Percentiles rank a stretch among this genome's conserved stretches.
Conservation (phyloP, 1,284 basidiomycete genomes). For the Cystobasidium pallidum region DNA sequence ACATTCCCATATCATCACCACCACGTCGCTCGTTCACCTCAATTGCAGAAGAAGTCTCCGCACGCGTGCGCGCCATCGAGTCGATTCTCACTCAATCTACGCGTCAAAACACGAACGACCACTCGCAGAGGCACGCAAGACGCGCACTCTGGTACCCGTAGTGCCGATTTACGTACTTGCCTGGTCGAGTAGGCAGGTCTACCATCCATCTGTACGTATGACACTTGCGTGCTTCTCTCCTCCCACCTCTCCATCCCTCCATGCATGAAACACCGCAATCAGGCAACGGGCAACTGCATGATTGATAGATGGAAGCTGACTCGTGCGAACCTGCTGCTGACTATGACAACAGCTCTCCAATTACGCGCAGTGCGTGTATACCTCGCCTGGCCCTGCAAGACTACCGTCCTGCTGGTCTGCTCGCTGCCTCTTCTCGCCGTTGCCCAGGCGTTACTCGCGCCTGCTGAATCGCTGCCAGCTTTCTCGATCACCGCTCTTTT, state of each 20-base stretch:
- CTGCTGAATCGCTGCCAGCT: neutral
- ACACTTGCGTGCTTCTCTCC: neutral
- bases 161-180: too few relatives aligned
- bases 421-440: neutral
- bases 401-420: neutral
- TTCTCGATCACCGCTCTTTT: neutral
- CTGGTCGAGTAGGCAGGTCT: neutral
- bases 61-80: neutral
- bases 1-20: too few relatives aligned
- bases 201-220: neutral
- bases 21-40: neutral
- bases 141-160: neutral
- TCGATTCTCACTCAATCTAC: neutral
- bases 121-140: conserved; percentile 5
- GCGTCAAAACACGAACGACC: neutral
- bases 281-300: neutral
- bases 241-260: neutral
- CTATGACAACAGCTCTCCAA: neutral
- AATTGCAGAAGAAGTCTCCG: neutral
- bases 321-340: neutral
- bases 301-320: neutral
- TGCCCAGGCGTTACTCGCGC: neutral
- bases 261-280: conserved; percentile 2
- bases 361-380: neutral
- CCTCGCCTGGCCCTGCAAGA: neutral